Base-by-base conservation (phyloP, 805 yeast species). In the Saccharomycopsis fermentans region DNA sequence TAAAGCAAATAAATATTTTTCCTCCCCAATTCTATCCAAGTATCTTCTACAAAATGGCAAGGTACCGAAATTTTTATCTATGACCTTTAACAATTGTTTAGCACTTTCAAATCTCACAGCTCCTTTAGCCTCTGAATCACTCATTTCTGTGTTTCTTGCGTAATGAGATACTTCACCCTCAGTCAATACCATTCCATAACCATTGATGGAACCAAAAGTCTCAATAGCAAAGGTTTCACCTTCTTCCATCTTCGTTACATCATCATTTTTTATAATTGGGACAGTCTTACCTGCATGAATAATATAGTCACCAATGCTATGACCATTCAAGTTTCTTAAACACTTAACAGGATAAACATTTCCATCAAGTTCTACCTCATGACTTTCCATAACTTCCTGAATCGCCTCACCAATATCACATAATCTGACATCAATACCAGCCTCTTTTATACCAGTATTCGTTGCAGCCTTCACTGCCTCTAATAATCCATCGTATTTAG, bases 151-250 rank as follows among this genome's bases (percentile, higher is more conserved):
- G 65, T 76, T 81, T 67, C 81, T 77, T 35, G 95, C 90, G 69
- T 94, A 94, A 73, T 94, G 99, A 14, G 97, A 90, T 66, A 92
- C 86, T 73, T 94, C 99, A 52, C 99, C 99, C 61, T 83, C 86
- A 6, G 83, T 75, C 54, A 84, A 74, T 37, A 94, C 98, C 65
- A 84, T 86, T 39, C 98, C 99, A 60, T 86, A 81, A 62, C 99
- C 99, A 53, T 61, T 61, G 1, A 99, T 94, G 51, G 96, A 81
- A 12, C 99, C 99, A 68, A 94, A 94, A 2, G 99, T 94, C 74
- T 94, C 99, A 68, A 94, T 92, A 61, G 99, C 99, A 77, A 89
- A 92, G 1, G 90, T 85, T 72, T 94, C 99, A 63, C 97, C 97
- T 75, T 94, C 99, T 71, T 94, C 99, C 97, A 94, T 92, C 78